Evolutionary conservation across 1,284 basidiomycete genomes (phyloP).

Genomic region (Meripilus lineatus): DNA sequence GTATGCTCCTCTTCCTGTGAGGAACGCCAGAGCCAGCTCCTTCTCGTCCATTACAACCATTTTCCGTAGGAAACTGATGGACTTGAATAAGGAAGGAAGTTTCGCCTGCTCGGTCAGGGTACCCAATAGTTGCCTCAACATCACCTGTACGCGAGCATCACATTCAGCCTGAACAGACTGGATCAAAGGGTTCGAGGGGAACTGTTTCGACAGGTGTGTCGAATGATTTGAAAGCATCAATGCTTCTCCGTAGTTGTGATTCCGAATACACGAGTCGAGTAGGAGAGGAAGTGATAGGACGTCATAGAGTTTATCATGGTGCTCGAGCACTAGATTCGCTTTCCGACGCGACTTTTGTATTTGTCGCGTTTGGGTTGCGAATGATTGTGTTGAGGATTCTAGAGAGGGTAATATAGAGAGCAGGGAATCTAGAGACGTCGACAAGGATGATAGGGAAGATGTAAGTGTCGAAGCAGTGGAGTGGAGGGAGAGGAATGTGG

Average conservation of each 20-base stretch:
- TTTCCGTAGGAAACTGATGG: conserved; percentile 78
- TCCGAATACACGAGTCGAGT: conserved; percentile 88
- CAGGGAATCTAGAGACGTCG: conserved; percentile 62
- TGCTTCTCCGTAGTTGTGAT: conserved; percentile 88
- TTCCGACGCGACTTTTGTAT: conserved; percentile 65
- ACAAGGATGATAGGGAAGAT: conserved; percentile 57
- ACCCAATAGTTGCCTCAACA: conserved; percentile 74
- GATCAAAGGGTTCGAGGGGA: conserved; percentile 39
- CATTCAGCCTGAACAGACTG: conserved; percentile 68
- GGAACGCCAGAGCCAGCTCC: conserved; percentile 64
- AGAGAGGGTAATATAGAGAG: conserved; percentile 69
- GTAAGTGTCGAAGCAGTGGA: conserved; percentile 66
- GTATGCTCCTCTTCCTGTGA: conserved; percentile 56
- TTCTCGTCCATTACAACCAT: conserved; percentile 63
- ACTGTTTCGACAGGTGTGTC: conserved; percentile 35
- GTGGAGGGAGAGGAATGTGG: conserved; percentile 83
- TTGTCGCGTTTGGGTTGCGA: conserved; percentile 51
- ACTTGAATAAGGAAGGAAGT: conserved; percentile 85
- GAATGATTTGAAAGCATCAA: conserved; percentile 77
- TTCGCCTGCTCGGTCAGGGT: conserved; percentile 83
- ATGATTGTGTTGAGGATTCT: conserved; percentile 63
- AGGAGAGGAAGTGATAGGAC: conserved; percentile 86
- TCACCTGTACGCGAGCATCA: conserved; percentile 66
- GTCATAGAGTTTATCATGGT: conserved; percentile 88
- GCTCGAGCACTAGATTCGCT: conserved; percentile 78